Evolutionary conservation across 768 basidiomycete genomes (phyloP), one percentile per base, ranked within the genome.

Genomic region (Russula vinacea): DNA sequence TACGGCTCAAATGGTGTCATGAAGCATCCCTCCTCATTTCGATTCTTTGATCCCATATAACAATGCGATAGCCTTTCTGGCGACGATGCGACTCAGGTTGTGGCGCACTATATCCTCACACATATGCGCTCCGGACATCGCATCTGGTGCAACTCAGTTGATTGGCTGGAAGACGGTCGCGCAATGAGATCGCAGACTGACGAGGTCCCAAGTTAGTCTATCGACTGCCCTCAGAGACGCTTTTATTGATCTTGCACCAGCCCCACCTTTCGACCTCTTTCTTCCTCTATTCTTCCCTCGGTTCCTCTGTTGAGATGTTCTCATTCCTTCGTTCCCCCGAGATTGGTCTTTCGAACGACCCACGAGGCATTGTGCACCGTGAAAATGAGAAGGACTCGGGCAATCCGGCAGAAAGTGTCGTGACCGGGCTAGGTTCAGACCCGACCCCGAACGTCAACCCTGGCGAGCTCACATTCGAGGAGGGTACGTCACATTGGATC

Each of bases 401-500:
- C n/a, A n/a, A n/a, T n/a, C n/a, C n/a, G n/a, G n/a, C n/a, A 29
- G 51, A 42, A 53, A 37, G 51, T 3, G 37, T 32, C 11, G 14
- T 37, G 9, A 49, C 53, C 1, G 42, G 65, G 40, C n/a, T 57
- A n/a, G 57, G 56, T 1, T 58, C 65, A 0, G 64, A 47, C 1
- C 52, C 51, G 6, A 69, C 70, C 19, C 68, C 73, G 1, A 69
- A 67, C 11, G 67, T 74, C 57, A 76, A 78, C 29, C 79, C 79
- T 6, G 80, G 80, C 42, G 79, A 74, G 55, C 71, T 83, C 56
- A 77, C 80, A 0, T 77, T 81, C 49, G 80, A 81, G 50, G 84
- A 85, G 76, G 80, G 82, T 80, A 57, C 37, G 73, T 56, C 22
- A 37, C 47, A 13, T 33, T 35, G n/a, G 24, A 11, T 4, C 33